Evolutionary conservation across 1,139 yeast genomes (phyloP), one percentile per base, ranked within the genome.

Genomic region (Saccharomyces uvarum): DNA sequence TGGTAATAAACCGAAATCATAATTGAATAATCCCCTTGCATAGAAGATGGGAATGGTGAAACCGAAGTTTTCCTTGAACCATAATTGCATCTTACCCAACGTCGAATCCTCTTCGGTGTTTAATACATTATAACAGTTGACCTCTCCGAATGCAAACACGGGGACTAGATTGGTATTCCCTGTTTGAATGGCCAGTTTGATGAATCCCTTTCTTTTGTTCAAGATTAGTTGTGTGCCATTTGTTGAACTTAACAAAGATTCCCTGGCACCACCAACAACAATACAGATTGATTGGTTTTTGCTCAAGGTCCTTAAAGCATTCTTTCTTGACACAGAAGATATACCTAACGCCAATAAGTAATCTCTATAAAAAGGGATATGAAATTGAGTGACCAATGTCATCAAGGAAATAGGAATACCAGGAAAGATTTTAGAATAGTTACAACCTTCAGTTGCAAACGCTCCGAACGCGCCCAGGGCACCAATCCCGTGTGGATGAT

Each of bases 401-500:
- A 93, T 75, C 1, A 93, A 79, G 56, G 91, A 84, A 1, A 85
- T 78, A 14, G 83, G 83, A 32, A 93, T 81, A 0, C 97, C 96
- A 0, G 98, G 97, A 59, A 93, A 88, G 11, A 83, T 61, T 27
- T 79, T 72, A 31, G 81, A 74, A 79, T 88, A 87, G 38, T 77
- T 77, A 4, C 86, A 78, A 11, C 91, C 95, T 61, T 91, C 91
- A 8, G 96, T 87, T 0, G 86, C 93, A 64, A 93, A 77, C 0
- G 84, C 84, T 3, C 97, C 97, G 70, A 93, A 83, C 0, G 86
- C 95, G 0, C 98, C 97, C 80, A 91, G 79, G 0, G 97, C 89
- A 28, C 91, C 90, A 9, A 93, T 91, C 0, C 99, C 99, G 69
- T 93, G 99, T 0, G 99, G 99, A 70, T 91, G 98, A 67, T 89